Base-by-base conservation (phyloP, 257 asterid species). In the Fraxinus quadrangulata region DNA sequence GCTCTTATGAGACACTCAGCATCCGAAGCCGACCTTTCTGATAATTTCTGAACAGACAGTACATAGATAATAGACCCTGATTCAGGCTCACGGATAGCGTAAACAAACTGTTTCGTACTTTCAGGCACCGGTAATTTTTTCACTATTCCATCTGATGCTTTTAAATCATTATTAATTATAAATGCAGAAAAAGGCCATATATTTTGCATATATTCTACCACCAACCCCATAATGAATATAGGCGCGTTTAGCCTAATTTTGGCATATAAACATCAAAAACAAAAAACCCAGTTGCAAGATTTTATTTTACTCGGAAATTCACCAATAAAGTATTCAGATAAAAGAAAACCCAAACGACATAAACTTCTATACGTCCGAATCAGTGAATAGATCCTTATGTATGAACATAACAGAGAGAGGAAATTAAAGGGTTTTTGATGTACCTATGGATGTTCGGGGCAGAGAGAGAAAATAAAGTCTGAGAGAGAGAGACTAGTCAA, bases 21-120 rank as follows among this genome's bases (percentile, higher is more conserved):
- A 84, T 95, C 99, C 63, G 73, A 70, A 80, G 94, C 90, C 19
- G 98, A 95, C 87, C 92, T 87, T 67, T 93, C 93, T 0, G 98
- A 95, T 42, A 95, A 84, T 87, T 87, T 95, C 91, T 93, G 99
- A 65, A 90, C 97, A 70, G 92, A 82, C 8, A 93, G 80, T 2
- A 93, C 86, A 71, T 92, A 93, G 34, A 95, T 84, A 42, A 93
- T 88, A 36, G 92, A 83, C 80, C 80, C 77, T 1, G 96, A 88
- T 71, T 87, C 88, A 24, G 96, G 93, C 67, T 89, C 97, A 8
- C 74, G 89, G 81, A 93, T 80, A 31, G 98, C 98, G 39, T 85
- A 95, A 72, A 93, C 97, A 34, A 95, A 95, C 80, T 85, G 86
- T 86, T 90, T 93, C 3, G 97, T 93, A 68, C 79, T 83, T 68